phyloP scores from a whole-genome alignment of 1,284 basidiomycete genomes.

The Peniophora sp. region DNA sequence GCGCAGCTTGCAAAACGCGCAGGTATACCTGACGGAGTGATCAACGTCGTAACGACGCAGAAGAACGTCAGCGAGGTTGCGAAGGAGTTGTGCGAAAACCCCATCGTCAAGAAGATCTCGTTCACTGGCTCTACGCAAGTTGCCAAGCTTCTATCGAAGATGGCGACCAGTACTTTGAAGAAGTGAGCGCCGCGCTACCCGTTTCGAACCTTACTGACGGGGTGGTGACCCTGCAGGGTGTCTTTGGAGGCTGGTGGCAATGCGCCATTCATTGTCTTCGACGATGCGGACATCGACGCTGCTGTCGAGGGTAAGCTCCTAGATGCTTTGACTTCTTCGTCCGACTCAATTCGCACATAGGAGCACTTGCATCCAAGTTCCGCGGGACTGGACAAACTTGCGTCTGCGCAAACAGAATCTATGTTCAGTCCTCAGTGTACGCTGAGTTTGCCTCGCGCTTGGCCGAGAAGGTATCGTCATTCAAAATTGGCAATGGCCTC shows the following conservation, averaged over 20 bases:
- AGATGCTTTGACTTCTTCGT: background rate
- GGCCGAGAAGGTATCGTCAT: slow-evolving; percentile 76
- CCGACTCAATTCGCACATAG: slow-evolving; percentile 26
- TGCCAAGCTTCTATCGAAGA: slow-evolving; percentile 81
- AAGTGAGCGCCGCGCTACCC: slow-evolving; percentile 47
- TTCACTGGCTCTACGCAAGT: slow-evolving; percentile 94
- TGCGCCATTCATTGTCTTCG: slow-evolving; percentile 93
- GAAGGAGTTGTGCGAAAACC: slow-evolving; percentile 73
- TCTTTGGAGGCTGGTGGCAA: slow-evolving; percentile 88
- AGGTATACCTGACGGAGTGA: slow-evolving; percentile 89
- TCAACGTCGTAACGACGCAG: slow-evolving; percentile 88
- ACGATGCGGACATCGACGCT: slow-evolving; percentile 90
- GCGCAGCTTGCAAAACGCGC: slow-evolving; percentile 73
- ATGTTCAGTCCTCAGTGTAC: slow-evolving; percentile 79
- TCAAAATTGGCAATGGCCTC: slow-evolving; percentile 89
- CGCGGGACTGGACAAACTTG: slow-evolving; percentile 89
- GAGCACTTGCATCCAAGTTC: slow-evolving; percentile 87
- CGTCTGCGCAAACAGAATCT: slow-evolving; percentile 80
- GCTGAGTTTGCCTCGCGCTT: slow-evolving; percentile 82
- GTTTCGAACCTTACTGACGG: background rate
- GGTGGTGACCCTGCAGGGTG: slow-evolving; percentile 36
- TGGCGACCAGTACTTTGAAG: slow-evolving; percentile 85
- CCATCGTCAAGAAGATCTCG: slow-evolving; percentile 77
- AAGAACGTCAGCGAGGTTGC: slow-evolving; percentile 80
- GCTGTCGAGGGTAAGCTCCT: slow-evolving; percentile 69